Conservation (phyloP, 129 eudicot species). For the Flaveria bidentis region DNA sequence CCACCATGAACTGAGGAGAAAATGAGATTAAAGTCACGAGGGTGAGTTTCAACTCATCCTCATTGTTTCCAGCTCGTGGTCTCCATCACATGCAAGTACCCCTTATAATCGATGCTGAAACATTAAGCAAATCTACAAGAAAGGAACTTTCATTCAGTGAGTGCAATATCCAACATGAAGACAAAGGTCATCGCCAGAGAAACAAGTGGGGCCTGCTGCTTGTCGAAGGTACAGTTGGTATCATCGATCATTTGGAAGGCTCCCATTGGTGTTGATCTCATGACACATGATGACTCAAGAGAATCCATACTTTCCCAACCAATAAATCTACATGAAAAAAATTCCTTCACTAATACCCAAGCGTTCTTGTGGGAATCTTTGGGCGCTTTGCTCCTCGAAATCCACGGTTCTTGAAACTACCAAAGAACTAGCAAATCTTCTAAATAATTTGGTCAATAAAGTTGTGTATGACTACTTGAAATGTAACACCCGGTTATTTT, state of each 20-base stretch:
- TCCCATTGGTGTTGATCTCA: not conserved
- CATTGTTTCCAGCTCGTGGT: not conserved
- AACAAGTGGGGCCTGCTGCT: not conserved
- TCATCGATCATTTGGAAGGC: not conserved
- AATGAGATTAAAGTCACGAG: not conserved
- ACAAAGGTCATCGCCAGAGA: too few relatives aligned
- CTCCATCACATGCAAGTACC: too few relatives aligned
- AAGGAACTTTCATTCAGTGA: not conserved
- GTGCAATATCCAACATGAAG: not conserved
- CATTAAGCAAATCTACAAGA: too few relatives aligned
- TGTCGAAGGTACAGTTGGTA: not conserved
- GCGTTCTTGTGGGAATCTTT: not conserved
- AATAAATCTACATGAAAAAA: not conserved
- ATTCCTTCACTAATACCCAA: not conserved
- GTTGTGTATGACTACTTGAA: not conserved
- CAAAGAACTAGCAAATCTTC: not conserved
- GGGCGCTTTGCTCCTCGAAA: not conserved
- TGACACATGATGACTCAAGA: not conserved
- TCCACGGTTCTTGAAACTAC: not conserved
- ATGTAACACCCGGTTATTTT: too few relatives aligned
- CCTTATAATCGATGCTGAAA: not conserved
- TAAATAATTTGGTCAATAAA: not conserved
- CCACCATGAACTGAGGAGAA: not conserved
- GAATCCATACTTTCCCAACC: not conserved
- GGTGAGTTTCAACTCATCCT: slow-evolving; percentile 3